A percentile compares a stretch with the other conserved stretches of the same genome.
Conservation (phyloP, 2,329 filamentous ascomycete genomes). For the Colletotrichum liriopes region DNA sequence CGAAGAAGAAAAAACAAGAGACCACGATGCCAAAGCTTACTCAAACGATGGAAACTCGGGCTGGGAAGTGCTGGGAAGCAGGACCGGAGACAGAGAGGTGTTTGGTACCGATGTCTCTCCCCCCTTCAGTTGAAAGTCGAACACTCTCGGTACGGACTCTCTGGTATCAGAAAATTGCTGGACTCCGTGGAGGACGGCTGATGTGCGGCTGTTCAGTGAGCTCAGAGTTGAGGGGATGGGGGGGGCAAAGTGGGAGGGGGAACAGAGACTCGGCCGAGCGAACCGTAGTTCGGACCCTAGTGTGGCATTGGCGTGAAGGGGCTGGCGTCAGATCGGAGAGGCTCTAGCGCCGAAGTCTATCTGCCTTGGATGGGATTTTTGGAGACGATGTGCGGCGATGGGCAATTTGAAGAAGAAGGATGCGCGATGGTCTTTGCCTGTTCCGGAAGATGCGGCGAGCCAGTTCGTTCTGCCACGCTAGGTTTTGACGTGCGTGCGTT, state of each 20-base stretch:
- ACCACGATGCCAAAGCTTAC: background rate
- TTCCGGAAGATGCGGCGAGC: constrained; percentile 13
- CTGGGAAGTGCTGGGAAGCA: background rate
- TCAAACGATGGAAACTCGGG: background rate
- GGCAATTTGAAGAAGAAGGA: background rate
- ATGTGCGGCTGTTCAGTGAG: background rate
- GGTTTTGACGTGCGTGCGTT: constrained; percentile 11
- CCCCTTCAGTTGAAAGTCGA: background rate
- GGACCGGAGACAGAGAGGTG: background rate
- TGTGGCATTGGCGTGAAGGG: background rate
- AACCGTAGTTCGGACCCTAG: constrained; percentile 18
- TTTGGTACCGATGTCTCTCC: background rate
- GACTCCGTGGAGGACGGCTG: background rate
- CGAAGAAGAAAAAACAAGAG: background rate
- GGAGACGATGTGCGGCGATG: background rate
- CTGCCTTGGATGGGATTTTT: constrained; percentile 4
- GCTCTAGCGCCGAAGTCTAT: constrained; percentile 30
- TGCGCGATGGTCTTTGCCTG: background rate
- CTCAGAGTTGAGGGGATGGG: background rate
- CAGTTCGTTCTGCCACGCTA: background rate
- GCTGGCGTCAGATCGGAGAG: constrained; percentile 10
- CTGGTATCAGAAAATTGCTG: background rate
- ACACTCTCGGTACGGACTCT: background rate
- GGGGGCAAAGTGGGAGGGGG: background rate
- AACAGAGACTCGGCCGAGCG: constrained; percentile 28